A percentile compares a stretch with the other conserved stretches of the same genome.
Evolutionary conservation across 257 asterid genomes (phyloP).

Genomic region (Nicotiana undulata): DNA sequence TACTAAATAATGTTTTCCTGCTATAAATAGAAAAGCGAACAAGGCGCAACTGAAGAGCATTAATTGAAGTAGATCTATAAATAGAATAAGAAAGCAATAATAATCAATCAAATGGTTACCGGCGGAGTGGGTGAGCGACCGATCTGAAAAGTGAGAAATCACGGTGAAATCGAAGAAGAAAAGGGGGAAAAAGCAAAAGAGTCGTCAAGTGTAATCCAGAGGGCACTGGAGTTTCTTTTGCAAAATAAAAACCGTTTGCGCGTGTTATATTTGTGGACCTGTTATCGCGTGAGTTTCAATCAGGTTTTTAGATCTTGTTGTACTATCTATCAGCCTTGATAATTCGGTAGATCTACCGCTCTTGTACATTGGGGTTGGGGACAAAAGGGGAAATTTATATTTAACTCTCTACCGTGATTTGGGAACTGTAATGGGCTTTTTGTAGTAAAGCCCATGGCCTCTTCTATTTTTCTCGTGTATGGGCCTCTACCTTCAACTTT

Average conservation of each 20-base stretch:
- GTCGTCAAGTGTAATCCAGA: not conserved
- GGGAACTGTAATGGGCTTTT: too few relatives aligned
- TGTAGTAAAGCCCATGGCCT: too few relatives aligned
- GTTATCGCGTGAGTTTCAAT: not conserved
- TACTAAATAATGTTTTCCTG: not conserved
- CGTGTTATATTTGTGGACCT: not conserved
- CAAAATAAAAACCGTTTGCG: slow-evolving; percentile 6
- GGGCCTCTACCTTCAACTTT: too few relatives aligned
- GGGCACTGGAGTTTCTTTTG: not conserved
- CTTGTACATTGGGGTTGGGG: not conserved
- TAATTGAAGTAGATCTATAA: slow-evolving; percentile 7
- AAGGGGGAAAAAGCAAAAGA: not conserved
- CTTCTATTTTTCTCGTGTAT: too few relatives aligned
- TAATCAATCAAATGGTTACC: not conserved
- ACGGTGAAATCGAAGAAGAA: not conserved
- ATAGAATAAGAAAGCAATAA: not conserved
- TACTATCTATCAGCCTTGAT: too few relatives aligned
- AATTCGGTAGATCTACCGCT: not conserved
- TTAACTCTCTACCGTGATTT: not conserved
- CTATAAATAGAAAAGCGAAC: not conserved
- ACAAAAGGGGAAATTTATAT: not conserved
- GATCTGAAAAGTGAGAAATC: slow-evolving; percentile 2
- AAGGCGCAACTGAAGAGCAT: not conserved
- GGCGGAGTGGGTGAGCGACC: not conserved
- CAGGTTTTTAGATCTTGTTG: not conserved